Evolutionary conservation across 352 stramenopile genomes (phyloP), one percentile per base, ranked within the genome.

Genomic region (Pythium vanterpoolii): DNA sequence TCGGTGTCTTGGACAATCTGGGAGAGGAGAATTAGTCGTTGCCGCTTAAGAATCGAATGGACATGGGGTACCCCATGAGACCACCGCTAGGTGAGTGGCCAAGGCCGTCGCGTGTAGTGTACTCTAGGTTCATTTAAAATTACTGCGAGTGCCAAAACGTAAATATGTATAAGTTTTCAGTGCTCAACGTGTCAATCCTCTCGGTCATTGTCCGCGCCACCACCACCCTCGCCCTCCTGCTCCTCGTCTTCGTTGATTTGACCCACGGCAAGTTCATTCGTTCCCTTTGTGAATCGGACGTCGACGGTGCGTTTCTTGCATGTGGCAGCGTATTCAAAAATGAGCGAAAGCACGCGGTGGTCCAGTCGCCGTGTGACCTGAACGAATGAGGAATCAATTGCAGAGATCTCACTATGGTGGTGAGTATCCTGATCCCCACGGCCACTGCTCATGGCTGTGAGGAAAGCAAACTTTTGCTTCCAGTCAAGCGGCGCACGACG

Each of bases 341-440:
- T 50, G 13, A 50, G 44, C 14, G 44, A 50, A 13, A 50, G 14
- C 8, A 50, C 46, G n/a, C 46, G 46, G 18, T 52, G 46, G 46
- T 52, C 46, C 18, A 52, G 13, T 39, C 28, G 27, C 14, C 31
- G 28, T 9, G 40, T 52, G 16, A 21, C 46, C 6, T 8, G 27
- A 24, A 10, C 26, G 27, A 21, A 4, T 1, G 8, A n/a, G n/a
- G n/a, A n/a, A n/a, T n/a, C n/a, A n/a, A n/a, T n/a, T n/a, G n/a
- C n/a, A n/a, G n/a, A n/a, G n/a, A n/a, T n/a, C n/a, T n/a, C n/a
- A n/a, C n/a, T n/a, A n/a, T n/a, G n/a, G n/a, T n/a, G n/a, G n/a
- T n/a, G n/a, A n/a, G n/a, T n/a, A n/a, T n/a, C 7, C 5, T 28
- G 27, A 14, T 21, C 19, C 16, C 19, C 11, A 28, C 18, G 7